Evolutionary conservation across 768 basidiomycete genomes (phyloP), one percentile per base, ranked within the genome.

Genomic region (Tylopilus felleus): DNA sequence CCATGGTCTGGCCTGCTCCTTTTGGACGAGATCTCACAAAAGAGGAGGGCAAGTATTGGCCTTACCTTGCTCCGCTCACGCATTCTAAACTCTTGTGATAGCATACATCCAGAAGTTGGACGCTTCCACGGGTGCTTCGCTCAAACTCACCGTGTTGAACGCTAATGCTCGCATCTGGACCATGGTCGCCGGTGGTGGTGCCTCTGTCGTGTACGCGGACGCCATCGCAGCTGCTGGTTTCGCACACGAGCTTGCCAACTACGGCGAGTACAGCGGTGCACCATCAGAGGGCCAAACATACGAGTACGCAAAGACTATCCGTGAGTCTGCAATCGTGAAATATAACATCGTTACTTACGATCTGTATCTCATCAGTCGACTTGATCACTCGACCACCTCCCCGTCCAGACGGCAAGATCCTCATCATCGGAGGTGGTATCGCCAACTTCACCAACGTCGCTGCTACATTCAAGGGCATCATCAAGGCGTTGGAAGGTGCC

Each of bases 371-470:
- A n/a, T 27, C 40, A 84, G 89, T 98, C 68, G 95, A 98, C 72
- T 77, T 99, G 57, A 92, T 98, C 72, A 98, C 92, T 41, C 93
- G 96, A 55, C 94, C 95, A 44, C 74, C 79, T 22, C 86, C 90
- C 46, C 80, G 83, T 62, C 78, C 86, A 49, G 77, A 97, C 47
- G 97, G 97, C 79, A 99, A 99, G 77, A 85, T 98, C 70, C 89
- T 98, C 74, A 97, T 99, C 81, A 97, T 99, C 61, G 97, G 96
- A 74, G 97, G 97, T 75, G 96, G 96, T 77, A 97, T 97, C 59
- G 97, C 97, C 77, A 99, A 99, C 84, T 99, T 99, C 78, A 98
- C 94, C 70, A 98, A 99, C 71, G 95, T 98, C 62, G 97, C 95
- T 31, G 88, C 96, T 10, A 98, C 96, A 56, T 99, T 99, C 89